These are phyloP conservation scores for Acanthamoeba healyi DNA, from an alignment of 208 protist species.

Conservation along the genomic window DNA sequence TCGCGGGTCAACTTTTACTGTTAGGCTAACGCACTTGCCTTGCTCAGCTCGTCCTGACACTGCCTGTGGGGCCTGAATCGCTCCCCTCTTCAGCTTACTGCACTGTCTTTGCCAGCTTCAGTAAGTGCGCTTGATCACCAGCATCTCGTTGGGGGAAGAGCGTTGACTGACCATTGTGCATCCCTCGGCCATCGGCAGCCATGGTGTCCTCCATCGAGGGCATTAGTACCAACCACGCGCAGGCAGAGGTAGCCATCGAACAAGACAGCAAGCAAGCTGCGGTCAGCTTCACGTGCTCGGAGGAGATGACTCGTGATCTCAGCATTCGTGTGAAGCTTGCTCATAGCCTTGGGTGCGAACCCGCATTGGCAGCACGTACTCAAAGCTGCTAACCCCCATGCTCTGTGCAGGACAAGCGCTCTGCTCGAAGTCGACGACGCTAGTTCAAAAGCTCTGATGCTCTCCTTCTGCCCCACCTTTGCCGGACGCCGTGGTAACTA, in stretches of 20 bases:
- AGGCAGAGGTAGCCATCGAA: not conserved
- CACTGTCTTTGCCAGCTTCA: not conserved
- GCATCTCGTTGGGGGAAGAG: not conserved
- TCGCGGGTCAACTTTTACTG: no score
- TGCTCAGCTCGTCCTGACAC: not conserved
- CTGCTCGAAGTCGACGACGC: not conserved
- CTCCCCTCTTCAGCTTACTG: not conserved
- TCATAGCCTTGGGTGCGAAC: not conserved
- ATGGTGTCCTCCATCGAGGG: not conserved
- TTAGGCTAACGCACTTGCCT: not conserved
- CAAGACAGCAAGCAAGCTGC: not conserved
- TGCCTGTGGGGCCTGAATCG: not conserved
- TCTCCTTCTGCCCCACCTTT: not conserved
- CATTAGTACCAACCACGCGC: not conserved
- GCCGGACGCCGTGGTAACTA: not conserved
- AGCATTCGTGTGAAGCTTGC: not conserved
- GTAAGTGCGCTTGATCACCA: not conserved
- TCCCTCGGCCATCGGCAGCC: not conserved
- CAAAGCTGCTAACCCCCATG: not conserved
- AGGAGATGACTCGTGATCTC: not conserved
- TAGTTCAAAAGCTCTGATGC: not conserved
- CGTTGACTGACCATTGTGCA: not conserved
- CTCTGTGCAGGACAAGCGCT: not conserved
- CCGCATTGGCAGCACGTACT: no score
- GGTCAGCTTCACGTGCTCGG: not conserved